A percentile compares a stretch with the other conserved stretches of the same genome.
Conservation (phyloP, 352 stramenopile species). For the Globisporangium echinulatum region DNA sequence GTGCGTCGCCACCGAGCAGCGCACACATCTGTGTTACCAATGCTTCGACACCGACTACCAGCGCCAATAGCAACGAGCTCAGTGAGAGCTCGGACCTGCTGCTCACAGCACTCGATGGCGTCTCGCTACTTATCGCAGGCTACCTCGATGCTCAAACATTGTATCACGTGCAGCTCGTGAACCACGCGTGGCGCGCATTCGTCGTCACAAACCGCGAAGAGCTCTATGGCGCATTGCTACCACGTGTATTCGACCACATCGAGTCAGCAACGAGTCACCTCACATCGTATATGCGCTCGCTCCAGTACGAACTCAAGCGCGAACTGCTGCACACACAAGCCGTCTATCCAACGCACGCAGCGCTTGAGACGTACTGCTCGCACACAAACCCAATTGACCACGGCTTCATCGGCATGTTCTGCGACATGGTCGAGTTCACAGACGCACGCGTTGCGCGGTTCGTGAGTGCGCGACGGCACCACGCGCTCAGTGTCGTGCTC, state of each 20-base stretch:
- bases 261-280: too few relatives aligned
- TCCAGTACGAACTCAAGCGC: slow-evolving; percentile 29
- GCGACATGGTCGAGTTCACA: slow-evolving; percentile 63
- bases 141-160: slow-evolving; percentile 49
- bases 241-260: slow-evolving; percentile 34
- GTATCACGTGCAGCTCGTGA: slow-evolving; percentile 33
- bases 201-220: slow-evolving; percentile 27
- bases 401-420: slow-evolving; percentile 76
- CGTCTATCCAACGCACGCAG: slow-evolving; percentile 26
- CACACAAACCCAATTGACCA: slow-evolving; percentile 33
- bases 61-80: neutral
- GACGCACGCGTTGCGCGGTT: slow-evolving; percentile 47
- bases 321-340: slow-evolving; percentile 44
- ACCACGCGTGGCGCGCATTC: slow-evolving; percentile 30
- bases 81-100: slow-evolving; percentile 19
- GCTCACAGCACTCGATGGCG: slow-evolving; percentile 33
- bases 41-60: neutral
- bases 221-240: slow-evolving; percentile 34
- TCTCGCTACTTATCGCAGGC: slow-evolving; percentile 42
- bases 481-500: slow-evolving; percentile 59
- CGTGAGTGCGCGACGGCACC: slow-evolving; percentile 47
- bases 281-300: slow-evolving; percentile 40
- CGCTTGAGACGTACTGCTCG: slow-evolving; percentile 50
- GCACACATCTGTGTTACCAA: neutral
- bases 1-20: neutral